Evolutionary conservation across 371 early-diverging fungal genomes (phyloP), one percentile per base, ranked within the genome.

Genomic region (Mucor irregularis): DNA sequence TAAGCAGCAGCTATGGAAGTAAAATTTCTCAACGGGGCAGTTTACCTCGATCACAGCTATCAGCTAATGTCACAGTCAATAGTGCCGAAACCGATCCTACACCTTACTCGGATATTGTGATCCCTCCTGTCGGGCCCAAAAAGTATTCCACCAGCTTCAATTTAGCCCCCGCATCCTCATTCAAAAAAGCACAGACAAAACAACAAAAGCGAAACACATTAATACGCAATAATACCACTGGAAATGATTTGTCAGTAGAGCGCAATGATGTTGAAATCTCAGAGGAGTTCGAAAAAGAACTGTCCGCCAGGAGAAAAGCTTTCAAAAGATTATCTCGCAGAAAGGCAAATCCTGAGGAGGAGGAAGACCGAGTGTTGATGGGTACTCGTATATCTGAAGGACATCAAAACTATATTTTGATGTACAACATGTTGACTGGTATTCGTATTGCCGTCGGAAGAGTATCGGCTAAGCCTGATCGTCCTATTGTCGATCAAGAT

Each of bases 401-500:
- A 24, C 83, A 85, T 60, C 78, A 70, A 26, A 85, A 85, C 58
- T 83, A 85, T 58, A 83, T 92, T 50, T 76, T 95, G 29, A 96
- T 95, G 96, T 95, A 95, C 77, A 91, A 96, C 62, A 95, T 96
- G 96, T 71, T 96, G 47, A 96, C 95, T 2, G 96, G 91, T 22
- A 90, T 91, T 50, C 83, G 91, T 19, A 85, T 86, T 25, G 84
- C 86, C n/a, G 90, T 63, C 38, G 59, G 63, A 26, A 83, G 95
- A 38, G 91, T 92, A 61, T 82, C 84, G 53, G 92, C 94, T 16
- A 92, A 93, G 61, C 83, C 83, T n/a, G 68, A 79, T 44, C 80
- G 92, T 16, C 73, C 78, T 0, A 71, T 95, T 42, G 72, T 73
- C 0, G 79, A 79, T 17, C 83, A 78, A 39, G 97, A 96, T 71